These are phyloP conservation scores for Candida tammaniensis DNA, from an alignment of 805 yeast genomes.

Conservation along the genomic window DNA sequence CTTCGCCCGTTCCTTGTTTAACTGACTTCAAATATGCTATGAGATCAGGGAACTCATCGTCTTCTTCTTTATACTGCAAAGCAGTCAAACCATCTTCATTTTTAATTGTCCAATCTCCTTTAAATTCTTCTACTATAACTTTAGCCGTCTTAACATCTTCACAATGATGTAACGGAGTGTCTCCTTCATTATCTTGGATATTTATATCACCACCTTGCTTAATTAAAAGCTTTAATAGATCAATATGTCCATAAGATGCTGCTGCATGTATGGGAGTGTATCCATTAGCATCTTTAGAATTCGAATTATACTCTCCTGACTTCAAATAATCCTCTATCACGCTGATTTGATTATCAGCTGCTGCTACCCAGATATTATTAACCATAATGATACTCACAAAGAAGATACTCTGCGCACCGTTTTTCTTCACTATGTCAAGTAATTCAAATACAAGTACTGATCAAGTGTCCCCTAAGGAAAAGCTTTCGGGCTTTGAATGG, in stretches of 20 bases:
- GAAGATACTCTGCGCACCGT: no score
- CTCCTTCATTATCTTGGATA: conserved; percentile 84
- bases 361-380: conserved; percentile 89
- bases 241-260: conserved; percentile 83
- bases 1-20: conserved; percentile 12
- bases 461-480: conserved; percentile 27
- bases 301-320: conserved; percentile 53
- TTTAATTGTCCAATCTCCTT: conserved; percentile 61
- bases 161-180: conserved; percentile 89
- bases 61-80: conserved; percentile 73
- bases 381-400: no score
- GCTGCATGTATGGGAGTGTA: conserved; percentile 98
- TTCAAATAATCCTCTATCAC: conserved; percentile 56
- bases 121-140: conserved; percentile 59
- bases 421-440: no score
- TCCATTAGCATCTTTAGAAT: conserved; percentile 85
- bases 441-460: no score
- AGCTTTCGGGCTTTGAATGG: conserved; percentile 64
- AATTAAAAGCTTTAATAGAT: conserved; percentile 58
- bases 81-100: conserved; percentile 79
- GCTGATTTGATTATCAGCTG: conserved; percentile 74
- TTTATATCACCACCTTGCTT: conserved; percentile 74
- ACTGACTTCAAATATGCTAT: conserved; percentile 56
- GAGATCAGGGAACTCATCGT: conserved; percentile 80
- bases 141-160: conserved; percentile 71